phyloP scores from a whole-genome alignment of 2,329 filamentous ascomycete species.

The Metarhizium rileyi region DNA sequence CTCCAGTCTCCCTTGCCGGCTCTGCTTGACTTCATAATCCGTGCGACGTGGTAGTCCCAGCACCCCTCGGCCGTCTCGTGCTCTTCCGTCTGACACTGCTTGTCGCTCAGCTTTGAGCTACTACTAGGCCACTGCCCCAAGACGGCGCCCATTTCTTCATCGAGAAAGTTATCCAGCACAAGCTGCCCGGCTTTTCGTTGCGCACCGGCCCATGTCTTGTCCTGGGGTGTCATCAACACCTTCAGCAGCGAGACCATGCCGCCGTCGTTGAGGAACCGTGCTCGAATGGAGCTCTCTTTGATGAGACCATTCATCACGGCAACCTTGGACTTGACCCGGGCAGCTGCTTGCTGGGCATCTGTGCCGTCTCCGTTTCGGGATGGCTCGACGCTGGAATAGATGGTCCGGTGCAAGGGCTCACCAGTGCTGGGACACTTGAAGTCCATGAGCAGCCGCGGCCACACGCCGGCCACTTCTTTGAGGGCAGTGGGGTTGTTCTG shows the following conservation, averaged over 20 bases:
- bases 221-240: constrained; percentile 36
- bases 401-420: constrained; percentile 23
- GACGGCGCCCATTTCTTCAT: constrained; percentile 51
- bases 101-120: constrained; percentile 22
- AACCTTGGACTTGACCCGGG: constrained; percentile 30
- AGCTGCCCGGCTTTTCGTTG: constrained; percentile 47
- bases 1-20: constrained; percentile 35
- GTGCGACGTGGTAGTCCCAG: constrained; percentile 45
- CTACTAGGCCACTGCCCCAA: constrained; percentile 46
- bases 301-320: constrained; percentile 46
- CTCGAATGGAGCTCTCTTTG: constrained; percentile 40
- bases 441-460: constrained; percentile 33
- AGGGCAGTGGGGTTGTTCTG: constrained; percentile 58
- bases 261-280: constrained; percentile 42
- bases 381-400: constrained; percentile 34
- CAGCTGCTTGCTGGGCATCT: constrained; percentile 16
- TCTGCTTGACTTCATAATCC: constrained; percentile 28
- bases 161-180: constrained; percentile 56
- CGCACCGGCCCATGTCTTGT: constrained; percentile 38
- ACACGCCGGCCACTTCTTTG: constrained; percentile 37
- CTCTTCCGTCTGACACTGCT: constrained; percentile 24
- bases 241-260: constrained; percentile 47
- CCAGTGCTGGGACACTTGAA: constrained; percentile 25
- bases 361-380: constrained; percentile 11
- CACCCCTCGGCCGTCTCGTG: constrained; percentile 37